A percentile compares a stretch with the other conserved stretches of the same genome.
phyloP scores from a whole-genome alignment of 2,329 filamentous ascomycete species.

The Colletotrichum agaves region DNA sequence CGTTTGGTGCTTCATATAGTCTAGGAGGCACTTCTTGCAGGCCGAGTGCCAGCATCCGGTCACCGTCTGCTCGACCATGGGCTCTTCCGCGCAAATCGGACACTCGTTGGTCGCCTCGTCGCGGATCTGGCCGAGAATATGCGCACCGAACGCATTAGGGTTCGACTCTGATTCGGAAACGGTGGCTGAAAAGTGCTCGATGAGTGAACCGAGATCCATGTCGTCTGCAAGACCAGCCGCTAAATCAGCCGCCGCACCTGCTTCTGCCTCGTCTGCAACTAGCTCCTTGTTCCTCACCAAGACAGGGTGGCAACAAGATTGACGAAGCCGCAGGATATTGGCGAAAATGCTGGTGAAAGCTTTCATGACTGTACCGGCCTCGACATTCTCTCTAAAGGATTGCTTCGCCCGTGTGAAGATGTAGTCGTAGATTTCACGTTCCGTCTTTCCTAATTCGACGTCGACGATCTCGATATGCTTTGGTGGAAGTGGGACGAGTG shows the following conservation, averaged over 20 bases:
- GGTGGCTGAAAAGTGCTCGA: constrained; percentile 82
- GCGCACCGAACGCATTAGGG: constrained; percentile 80
- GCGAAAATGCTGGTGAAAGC: constrained; percentile 98
- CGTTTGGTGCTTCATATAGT: constrained; percentile 88
- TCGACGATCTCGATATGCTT: constrained; percentile 87
- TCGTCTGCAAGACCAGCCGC: constrained; percentile 88
- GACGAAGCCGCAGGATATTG: constrained; percentile 90
- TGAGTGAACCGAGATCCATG: constrained; percentile 91
- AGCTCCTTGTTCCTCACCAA: constrained; percentile 87
- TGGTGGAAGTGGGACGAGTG: constrained; percentile 82
- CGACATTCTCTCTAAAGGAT: constrained; percentile 86
- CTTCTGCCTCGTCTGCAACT: constrained; percentile 88
- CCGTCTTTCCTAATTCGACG: constrained; percentile 84
- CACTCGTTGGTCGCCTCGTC: constrained; percentile 90
- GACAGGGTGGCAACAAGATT: constrained; percentile 93
- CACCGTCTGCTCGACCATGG: constrained; percentile 93
- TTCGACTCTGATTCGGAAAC: constrained; percentile 68
- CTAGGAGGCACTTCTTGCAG: constrained; percentile 91
- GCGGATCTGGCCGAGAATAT: constrained; percentile 91
- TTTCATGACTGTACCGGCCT: constrained; percentile 92
- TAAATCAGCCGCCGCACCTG: constrained; percentile 79
- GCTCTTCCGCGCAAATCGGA: constrained; percentile 93
- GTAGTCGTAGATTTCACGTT: constrained; percentile 92
- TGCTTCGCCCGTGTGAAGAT: constrained; percentile 86
- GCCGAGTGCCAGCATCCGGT: constrained; percentile 98